Conservation (phyloP, 345 rosid species). For the Eucalyptus marginata region DNA sequence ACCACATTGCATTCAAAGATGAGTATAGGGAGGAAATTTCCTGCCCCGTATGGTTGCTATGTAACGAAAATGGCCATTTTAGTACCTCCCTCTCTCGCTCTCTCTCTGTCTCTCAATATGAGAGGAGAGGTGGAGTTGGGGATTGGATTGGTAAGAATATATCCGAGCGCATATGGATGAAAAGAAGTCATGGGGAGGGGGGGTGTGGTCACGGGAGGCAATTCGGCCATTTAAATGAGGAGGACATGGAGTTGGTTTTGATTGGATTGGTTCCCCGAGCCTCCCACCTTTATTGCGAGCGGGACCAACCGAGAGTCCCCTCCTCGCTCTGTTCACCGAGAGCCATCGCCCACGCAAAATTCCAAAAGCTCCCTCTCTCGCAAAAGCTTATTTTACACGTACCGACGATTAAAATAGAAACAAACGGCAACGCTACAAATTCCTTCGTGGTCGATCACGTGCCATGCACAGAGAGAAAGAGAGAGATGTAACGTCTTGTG, state of each 20-base stretch:
- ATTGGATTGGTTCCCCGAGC: background rate
- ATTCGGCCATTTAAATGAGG: background rate
- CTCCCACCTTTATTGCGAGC: background rate
- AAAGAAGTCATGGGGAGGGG: background rate
- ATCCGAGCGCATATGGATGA: background rate
- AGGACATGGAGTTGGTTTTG: background rate
- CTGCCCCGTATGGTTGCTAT: background rate
- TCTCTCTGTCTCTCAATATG: background rate
- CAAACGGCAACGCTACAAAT: conserved; percentile 45
- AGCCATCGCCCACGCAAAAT: background rate
- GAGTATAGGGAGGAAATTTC: background rate
- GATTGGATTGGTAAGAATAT: background rate
- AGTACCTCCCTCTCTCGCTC: background rate
- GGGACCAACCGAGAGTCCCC: background rate
- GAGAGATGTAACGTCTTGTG: background rate
- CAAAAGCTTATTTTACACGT: conserved; percentile 4
- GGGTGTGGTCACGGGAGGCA: background rate
- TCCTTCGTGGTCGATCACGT: conserved; percentile 29
- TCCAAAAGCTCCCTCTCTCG: background rate
- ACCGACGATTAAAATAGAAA: background rate
- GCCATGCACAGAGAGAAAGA: background rate
- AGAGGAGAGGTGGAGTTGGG: background rate
- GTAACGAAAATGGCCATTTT: background rate
- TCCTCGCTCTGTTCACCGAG: background rate
- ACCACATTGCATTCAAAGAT: background rate